Evolutionary conservation across 2,329 filamentous ascomycete species (phyloP), one percentile per base, ranked within the genome.

Genomic region (Microsporum audouinii): DNA sequence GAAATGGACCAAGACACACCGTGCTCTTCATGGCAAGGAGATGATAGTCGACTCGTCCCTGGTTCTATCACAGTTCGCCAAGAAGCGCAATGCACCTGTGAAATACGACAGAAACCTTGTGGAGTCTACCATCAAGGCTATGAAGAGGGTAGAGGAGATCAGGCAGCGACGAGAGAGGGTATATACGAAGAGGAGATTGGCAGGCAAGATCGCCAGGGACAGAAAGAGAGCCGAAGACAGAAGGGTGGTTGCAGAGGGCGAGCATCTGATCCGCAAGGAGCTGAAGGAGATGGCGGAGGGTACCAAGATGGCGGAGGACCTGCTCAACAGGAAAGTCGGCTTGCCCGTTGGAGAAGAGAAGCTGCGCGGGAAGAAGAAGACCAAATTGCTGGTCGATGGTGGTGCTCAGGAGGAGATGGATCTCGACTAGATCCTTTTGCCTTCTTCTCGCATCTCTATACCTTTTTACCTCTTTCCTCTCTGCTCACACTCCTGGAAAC

Each of bases 51-150:
- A 99, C 81, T 88, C 85, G 70, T 96, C 92, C 36, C 86, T 99
- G 63, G 70, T 78, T 29, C 71, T 78, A 17, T 76, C 73, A 39
- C 88, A 90, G 71, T 96, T 97, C 78, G 88, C 89, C 65, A 88
- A 90, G 67, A 88, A 90, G 72, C 88, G 94, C 80, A 96, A 99
- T 80, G 84, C 95, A 36, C 94, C 94, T 66, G 85, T 95, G 64
- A 89, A 92, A 72, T 99, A 99, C 84, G 89, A 96, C 83, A 87
- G 94, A 75, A 89, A 95, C 68, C 84, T 96, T 66, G 85, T 96
- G 65, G 82, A 84, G 68, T 90, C 88, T 71, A 97, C 94, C 14
- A 82, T 97, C 75, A 85, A 88, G 72, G 92, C 91, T 67, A 99
- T 99, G 91, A 82, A 89, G 77, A 84, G 92, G 65, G 87, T 97